These are phyloP conservation scores for Stromatinia cepivora DNA, from an alignment of 2,329 filamentous ascomycete genomes.

Conservation along the genomic window DNA sequence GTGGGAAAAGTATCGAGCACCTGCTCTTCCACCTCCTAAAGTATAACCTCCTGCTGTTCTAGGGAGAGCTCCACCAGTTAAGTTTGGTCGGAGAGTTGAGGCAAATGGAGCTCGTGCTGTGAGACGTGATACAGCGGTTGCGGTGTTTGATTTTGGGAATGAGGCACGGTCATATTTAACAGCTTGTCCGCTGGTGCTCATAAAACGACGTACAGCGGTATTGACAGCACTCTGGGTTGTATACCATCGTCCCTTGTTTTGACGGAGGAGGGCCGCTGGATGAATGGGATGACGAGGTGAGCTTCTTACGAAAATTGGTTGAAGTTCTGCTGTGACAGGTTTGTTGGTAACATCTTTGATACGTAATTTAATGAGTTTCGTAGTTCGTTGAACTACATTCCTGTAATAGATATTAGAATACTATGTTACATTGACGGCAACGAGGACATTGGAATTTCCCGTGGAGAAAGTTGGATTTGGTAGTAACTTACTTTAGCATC, in stretches of 20 bases:
- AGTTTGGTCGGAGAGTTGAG: constrained; percentile 82
- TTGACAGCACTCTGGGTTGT: constrained; percentile 57
- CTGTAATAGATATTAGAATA: constrained; percentile 39
- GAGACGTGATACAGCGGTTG: constrained; percentile 58
- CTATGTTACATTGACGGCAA: not conserved
- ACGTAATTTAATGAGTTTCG: constrained; percentile 48
- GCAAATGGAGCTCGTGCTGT: constrained; percentile 82
- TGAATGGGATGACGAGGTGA: constrained; percentile 55
- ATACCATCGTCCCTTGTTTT: constrained; percentile 64
- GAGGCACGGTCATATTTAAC: constrained; percentile 52
- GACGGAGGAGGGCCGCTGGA: constrained; percentile 61
- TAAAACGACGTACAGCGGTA: constrained; percentile 46
- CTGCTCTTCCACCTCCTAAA: constrained; percentile 68
- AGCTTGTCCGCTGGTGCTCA: constrained; percentile 40
- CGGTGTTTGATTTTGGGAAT: constrained; percentile 57
- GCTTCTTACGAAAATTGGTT: constrained; percentile 60
- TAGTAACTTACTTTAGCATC: constrained; percentile 37
- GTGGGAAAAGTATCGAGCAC: constrained; percentile 86
- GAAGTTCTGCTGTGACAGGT: constrained; percentile 50
- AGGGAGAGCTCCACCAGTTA: constrained; percentile 83
- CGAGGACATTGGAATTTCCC: not conserved
- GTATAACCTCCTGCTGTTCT: constrained; percentile 88
- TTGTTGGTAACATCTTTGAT: constrained; percentile 44
- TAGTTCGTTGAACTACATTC: constrained; percentile 50
- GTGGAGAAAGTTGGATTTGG: not conserved